phyloP scores from a whole-genome alignment of 2,329 filamentous ascomycete species.

The Aquanectria penicillioides region DNA sequence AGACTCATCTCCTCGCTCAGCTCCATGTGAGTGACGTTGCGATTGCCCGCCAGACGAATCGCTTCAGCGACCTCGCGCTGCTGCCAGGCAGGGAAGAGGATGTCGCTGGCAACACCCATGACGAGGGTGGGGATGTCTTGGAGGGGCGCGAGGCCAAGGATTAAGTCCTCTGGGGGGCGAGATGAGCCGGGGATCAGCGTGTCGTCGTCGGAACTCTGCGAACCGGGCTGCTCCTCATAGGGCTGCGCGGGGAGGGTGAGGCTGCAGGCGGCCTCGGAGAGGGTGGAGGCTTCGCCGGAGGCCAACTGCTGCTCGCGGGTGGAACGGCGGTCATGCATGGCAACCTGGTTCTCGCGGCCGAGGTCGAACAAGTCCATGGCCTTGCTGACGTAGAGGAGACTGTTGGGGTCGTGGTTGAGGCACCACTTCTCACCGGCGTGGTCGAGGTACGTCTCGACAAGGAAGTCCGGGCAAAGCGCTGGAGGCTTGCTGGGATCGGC shows the following conservation, averaged over 20 bases:
- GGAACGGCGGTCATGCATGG: conserved; percentile 69
- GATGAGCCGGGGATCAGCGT: conserved; percentile 46
- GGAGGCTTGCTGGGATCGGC: conserved; percentile 89
- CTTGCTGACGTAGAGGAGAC: conserved; percentile 94
- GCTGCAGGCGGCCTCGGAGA: conserved; percentile 65
- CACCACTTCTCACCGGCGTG: conserved; percentile 99
- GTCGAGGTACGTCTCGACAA: conserved; percentile 98
- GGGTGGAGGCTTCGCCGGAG: conserved; percentile 61
- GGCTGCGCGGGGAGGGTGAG: conserved; percentile 84
- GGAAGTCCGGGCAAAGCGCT: conserved; percentile 94
- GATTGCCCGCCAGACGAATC: conserved; percentile 79
- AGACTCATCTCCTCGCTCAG: conserved; percentile 92
- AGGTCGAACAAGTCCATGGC: conserved; percentile 99
- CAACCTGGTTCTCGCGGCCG: conserved; percentile 74
- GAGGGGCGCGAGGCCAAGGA: conserved; percentile 77
- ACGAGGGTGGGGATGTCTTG: conserved; percentile 85
- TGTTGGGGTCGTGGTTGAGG: conserved; percentile 95
- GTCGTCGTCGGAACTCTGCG: conserved; percentile 47
- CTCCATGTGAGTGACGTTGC: conserved; percentile 86
- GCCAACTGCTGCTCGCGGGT: conserved; percentile 69
- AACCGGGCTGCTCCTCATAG: conserved; percentile 82
- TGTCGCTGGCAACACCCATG: conserved; percentile 94
- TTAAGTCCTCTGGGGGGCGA: conserved; percentile 79
- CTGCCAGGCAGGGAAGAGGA: conserved; percentile 97
- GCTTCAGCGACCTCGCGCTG: conserved; percentile 93